phyloP scores from a whole-genome alignment of 441 rosid genomes.

The Hura crepitans region DNA sequence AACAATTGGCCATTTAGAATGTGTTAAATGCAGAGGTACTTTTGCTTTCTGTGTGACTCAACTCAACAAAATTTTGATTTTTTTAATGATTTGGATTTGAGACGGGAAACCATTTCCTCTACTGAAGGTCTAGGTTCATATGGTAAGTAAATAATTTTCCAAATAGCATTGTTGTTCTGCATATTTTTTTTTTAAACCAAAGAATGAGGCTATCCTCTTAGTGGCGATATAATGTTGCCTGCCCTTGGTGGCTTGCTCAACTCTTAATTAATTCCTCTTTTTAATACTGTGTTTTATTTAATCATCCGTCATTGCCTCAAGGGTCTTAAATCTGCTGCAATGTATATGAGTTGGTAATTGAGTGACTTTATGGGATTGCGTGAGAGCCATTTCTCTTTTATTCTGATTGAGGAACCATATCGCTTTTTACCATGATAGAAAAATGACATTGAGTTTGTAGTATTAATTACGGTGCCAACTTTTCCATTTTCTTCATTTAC shows the following conservation, averaged over 20 bases:
- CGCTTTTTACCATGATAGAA: background rate
- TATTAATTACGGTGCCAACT: background rate
- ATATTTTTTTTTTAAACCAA: background rate
- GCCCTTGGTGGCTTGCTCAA: background rate
- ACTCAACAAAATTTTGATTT: background rate
- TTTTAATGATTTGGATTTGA: background rate
- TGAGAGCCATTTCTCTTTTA: background rate
- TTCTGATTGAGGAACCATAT: background rate
- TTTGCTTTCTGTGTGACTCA: background rate
- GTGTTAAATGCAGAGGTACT: background rate
- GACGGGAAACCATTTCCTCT: background rate
- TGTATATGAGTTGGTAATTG: background rate
- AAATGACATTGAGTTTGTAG: background rate
- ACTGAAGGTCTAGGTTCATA: background rate
- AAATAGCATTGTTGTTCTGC: background rate
- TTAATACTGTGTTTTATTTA: background rate
- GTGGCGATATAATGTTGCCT: background rate
- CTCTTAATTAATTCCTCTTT: background rate
- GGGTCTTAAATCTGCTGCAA: constrained; percentile 1
- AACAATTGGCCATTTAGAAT: background rate
- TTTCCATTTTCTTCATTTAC: constrained; percentile 4
- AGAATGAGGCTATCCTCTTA: constrained; percentile 7
- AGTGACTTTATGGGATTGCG: background rate
- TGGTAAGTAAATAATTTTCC: background rate
- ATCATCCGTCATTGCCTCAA: background rate